Evolutionary conservation across 1,139 yeast species (phyloP).

Genomic region (Pichia sp.): DNA sequence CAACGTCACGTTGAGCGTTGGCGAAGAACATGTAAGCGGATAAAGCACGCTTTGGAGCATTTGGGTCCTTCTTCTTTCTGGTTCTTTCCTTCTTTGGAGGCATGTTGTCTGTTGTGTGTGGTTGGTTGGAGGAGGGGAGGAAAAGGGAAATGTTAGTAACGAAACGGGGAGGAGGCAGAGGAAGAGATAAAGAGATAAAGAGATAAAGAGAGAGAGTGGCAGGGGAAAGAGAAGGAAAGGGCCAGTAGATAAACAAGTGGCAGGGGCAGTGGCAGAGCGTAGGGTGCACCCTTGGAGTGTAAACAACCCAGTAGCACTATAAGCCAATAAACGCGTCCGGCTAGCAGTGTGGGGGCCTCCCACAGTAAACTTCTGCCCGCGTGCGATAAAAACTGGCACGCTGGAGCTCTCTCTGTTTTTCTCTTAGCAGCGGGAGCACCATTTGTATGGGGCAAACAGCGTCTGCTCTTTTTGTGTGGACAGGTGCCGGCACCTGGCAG

Average conservation of each 20-base stretch:
- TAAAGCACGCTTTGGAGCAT: slow-evolving; percentile 98
- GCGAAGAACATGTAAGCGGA: slow-evolving; percentile 99
- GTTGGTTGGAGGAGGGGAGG: neutral
- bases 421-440: no score
- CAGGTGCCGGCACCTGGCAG: no score
- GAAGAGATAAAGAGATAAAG: neutral
- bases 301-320: no score
- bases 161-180: neutral
- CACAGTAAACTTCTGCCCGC: neutral
- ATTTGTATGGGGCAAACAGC: slow-evolving; percentile 1
- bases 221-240: no score
- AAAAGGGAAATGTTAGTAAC: slow-evolving; percentile 5
- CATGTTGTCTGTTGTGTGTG: slow-evolving; percentile 6
- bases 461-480: slow-evolving; percentile 3
- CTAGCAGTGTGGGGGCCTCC: neutral
- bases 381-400: neutral
- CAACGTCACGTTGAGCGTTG: slow-evolving; percentile 93
- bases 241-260: no score
- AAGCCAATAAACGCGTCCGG: neutral
- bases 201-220: no score
- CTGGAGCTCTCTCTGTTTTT: no score
- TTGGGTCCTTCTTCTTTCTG: slow-evolving; percentile 64
- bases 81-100: slow-evolving; percentile 24
- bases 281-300: no score
- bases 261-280: no score